Conservation (phyloP, 352 stramenopile species). For the Globisporangium heterothallicum region DNA sequence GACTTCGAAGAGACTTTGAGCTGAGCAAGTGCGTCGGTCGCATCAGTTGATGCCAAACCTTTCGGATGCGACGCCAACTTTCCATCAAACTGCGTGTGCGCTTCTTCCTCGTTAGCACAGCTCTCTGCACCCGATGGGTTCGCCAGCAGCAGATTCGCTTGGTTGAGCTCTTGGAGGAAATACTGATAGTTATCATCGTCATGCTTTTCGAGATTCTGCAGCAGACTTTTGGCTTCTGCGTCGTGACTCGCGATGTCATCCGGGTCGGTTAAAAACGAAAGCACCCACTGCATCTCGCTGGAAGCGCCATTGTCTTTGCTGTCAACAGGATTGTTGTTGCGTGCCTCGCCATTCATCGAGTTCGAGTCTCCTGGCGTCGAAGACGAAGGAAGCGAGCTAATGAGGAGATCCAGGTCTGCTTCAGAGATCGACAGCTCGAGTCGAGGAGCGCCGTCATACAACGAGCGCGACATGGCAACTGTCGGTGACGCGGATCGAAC, state of each 20-base stretch:
- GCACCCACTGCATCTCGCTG: conserved; percentile 70
- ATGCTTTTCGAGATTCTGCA: conserved; percentile 27
- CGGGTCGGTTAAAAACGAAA: conserved; percentile 54
- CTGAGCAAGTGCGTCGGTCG: neutral
- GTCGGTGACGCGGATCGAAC: too few relatives aligned
- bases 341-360: conserved; percentile 1
- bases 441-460: conserved; percentile 18
- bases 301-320: conserved; percentile 11
- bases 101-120: neutral
- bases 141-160: conserved; percentile 38
- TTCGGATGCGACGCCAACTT: neutral
- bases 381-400: conserved; percentile 28
- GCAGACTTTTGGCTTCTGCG: conserved; percentile 47
- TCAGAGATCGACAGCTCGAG: conserved; percentile 58
- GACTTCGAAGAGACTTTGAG: neutral
- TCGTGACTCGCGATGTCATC: conserved; percentile 40
- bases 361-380: neutral
- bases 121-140: conserved; percentile 9
- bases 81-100: neutral
- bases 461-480: neutral
- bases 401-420: conserved; percentile 45
- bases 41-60: neutral
- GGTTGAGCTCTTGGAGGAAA: conserved; percentile 52
- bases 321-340: neutral
- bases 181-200: conserved; percentile 74